Base-by-base conservation (phyloP, 2,329 filamentous ascomycete species). In the Geosmithia flava region DNA sequence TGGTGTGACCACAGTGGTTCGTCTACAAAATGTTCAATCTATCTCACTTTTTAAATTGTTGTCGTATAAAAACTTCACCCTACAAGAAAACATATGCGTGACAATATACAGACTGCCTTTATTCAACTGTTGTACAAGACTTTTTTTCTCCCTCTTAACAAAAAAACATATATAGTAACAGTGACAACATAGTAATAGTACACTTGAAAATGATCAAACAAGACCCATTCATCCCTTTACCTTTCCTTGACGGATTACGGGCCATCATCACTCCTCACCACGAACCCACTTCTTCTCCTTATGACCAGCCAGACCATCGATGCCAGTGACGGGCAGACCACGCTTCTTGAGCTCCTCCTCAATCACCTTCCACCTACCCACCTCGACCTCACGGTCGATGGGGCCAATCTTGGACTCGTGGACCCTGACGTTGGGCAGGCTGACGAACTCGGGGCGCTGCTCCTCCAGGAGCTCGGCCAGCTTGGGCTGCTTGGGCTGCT, bases 311-410 rank as follows among this genome's bases (percentile, higher is more conserved):
- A 64, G 53, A 7, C 62, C 61, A 8, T 60, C 63, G 45, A 68
- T 66, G 2, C 77, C 78, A 3, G 67, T 69, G 16, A 79, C 66
- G 7, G 82, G 78, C 54, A 90, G 62, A 16, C 74, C 75, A 49
- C 81, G 71, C 60, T 76, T 72, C 58, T 66, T 66, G 53, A 91
- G 69, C 64, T 87, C 83, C 58, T 81, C 69, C 62, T 85, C 76
- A 58, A 91, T 87, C 46, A 89, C 64, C 77, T 93, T 93, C 78
- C 83, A 86, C 57, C 86, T 73, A 27, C 88, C 88, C 42, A 86
- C 62, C 45, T 77, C 72, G 56, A 76, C 79, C 65, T 91, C 85
- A 62, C 79, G 80, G 62, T 91, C 78, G 33, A 85, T 79, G 10
- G 80, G 76, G 7, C 81, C 89, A 51, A 87, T 69, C 56, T 82